These are phyloP conservation scores for Colletotrichum gloeosporioides DNA, from an alignment of 2,329 filamentous ascomycete species.

Conservation along the genomic window DNA sequence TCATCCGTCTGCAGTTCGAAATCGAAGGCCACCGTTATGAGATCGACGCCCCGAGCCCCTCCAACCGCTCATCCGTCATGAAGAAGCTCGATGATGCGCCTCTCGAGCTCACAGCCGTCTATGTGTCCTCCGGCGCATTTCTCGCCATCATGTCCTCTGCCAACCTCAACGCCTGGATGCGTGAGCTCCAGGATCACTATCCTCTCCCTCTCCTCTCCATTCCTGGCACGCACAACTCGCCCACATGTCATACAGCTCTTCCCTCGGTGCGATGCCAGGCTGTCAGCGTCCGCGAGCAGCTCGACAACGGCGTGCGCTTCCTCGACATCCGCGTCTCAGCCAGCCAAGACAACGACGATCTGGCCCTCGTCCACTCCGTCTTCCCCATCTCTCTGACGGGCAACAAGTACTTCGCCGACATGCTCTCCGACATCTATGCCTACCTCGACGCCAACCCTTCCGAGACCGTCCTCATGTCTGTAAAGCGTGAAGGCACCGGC, in stretches of 20 bases:
- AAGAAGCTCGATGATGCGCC: slow-evolving; percentile 57
- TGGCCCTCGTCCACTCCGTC: slow-evolving; percentile 86
- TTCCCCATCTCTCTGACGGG: slow-evolving; percentile 89
- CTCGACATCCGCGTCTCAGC: slow-evolving; percentile 83
- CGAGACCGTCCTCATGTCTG: slow-evolving; percentile 83
- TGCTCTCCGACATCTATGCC: slow-evolving; percentile 72
- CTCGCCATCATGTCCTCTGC: slow-evolving; percentile 74
- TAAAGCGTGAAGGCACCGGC: slow-evolving; percentile 92
- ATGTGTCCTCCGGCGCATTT: slow-evolving; percentile 60
- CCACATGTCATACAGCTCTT: slow-evolving; percentile 82
- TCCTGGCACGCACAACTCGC: slow-evolving; percentile 94
- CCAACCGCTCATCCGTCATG: slow-evolving; percentile 64
- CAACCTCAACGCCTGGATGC: slow-evolving; percentile 81
- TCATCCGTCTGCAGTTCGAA: slow-evolving; percentile 77
- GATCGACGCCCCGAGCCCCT: slow-evolving; percentile 73
- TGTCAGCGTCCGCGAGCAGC: slow-evolving; percentile 76
- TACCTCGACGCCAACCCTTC: slow-evolving; percentile 81
- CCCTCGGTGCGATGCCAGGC: slow-evolving; percentile 95
- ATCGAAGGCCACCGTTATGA: slow-evolving; percentile 69
- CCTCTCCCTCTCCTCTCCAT: slow-evolving; percentile 85
- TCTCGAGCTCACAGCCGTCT: slow-evolving; percentile 70
- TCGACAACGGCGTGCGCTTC: slow-evolving; percentile 91
- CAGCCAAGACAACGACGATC: slow-evolving; percentile 61
- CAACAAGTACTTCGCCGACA: slow-evolving; percentile 75
- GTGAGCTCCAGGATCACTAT: slow-evolving; percentile 70